Evolutionary conservation across 129 eudicot genomes (phyloP).

Genomic region (Flaveria bidentis): DNA sequence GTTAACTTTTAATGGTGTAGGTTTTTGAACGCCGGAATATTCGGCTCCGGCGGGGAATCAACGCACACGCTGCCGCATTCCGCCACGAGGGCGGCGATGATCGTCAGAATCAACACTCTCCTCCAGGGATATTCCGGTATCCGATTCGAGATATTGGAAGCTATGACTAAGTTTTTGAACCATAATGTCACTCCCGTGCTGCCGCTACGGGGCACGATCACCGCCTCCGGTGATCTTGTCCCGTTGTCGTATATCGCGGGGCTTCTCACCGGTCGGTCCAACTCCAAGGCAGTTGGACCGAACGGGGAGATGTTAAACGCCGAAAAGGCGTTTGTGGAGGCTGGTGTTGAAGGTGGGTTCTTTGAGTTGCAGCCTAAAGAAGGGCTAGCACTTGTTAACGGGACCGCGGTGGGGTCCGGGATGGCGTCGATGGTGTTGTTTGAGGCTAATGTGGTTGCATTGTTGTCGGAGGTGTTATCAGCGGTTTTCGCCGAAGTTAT

Average conservation of each 20-base stretch:
- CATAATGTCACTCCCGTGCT: conserved; percentile 37
- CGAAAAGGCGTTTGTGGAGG: conserved; percentile 38
- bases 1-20: conserved; percentile 10
- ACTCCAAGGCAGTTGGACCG: conserved; percentile 54
- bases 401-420: conserved; percentile 67
- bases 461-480: conserved; percentile 54
- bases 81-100: conserved; percentile 43
- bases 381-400: conserved; percentile 62
- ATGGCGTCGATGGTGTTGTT: conserved; percentile 65
- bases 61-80: conserved; percentile 42
- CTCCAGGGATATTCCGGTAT: conserved; percentile 49
- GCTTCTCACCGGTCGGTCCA: conserved; percentile 46
- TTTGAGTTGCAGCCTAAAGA: conserved; percentile 62
- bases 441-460: conserved; percentile 52
- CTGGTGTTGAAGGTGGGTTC: conserved; percentile 45
- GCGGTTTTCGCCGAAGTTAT: conserved; percentile 61
- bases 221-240: conserved; percentile 52
- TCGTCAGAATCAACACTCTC: conserved; percentile 42
- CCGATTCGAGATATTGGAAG: conserved; percentile 43
- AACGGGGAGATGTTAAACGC: conserved; percentile 42
- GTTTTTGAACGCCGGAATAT: conserved; percentile 45
- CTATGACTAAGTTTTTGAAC: conserved; percentile 36
- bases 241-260: conserved; percentile 53
- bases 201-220: conserved; percentile 48
- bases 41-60: conserved; percentile 40